Conservation (phyloP, 1,284 basidiomycete genomes). For the Trametes versicolor region DNA sequence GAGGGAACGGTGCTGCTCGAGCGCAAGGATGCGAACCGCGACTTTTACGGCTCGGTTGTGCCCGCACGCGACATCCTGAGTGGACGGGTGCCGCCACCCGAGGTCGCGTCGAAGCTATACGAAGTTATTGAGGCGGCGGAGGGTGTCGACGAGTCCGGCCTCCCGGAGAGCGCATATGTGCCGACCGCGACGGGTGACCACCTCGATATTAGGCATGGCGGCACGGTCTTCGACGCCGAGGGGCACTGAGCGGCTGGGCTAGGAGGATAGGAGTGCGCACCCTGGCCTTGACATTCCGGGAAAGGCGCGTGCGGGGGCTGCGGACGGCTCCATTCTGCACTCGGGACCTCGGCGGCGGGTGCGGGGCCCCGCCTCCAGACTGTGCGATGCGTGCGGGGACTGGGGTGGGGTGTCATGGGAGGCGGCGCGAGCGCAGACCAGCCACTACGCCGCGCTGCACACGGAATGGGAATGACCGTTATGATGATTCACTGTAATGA, state of each 20-base stretch:
- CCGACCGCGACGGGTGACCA: slow-evolving; percentile 74
- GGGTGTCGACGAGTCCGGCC: slow-evolving; percentile 79
- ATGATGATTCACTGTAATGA: slow-evolving; percentile 18
- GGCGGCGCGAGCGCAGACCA: not conserved
- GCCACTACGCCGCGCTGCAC: slow-evolving; percentile 3
- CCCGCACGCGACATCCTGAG: slow-evolving; percentile 91
- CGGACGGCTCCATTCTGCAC: not conserved
- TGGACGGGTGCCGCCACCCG: slow-evolving; percentile 94
- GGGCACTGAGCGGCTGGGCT: slow-evolving; percentile 36
- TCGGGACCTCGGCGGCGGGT: not conserved
- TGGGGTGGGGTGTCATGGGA: not conserved
- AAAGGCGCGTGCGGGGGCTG: not conserved
- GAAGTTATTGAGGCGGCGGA: slow-evolving; percentile 94
- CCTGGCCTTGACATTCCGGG: not conserved
- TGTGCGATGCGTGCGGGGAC: not conserved
- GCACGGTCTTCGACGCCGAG: slow-evolving; percentile 79
- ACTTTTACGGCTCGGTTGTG: slow-evolving; percentile 95
- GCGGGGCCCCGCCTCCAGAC: not conserved
- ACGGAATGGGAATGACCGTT: slow-evolving; percentile 13
- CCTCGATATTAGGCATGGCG: slow-evolving; percentile 53
- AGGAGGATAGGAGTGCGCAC: not conserved
- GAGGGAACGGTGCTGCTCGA: slow-evolving; percentile 97
- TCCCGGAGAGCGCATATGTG: slow-evolving; percentile 86
- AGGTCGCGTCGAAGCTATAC: slow-evolving; percentile 93
- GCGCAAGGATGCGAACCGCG: slow-evolving; percentile 92